Evolutionary conservation across 331 rosid species (phyloP).

Genomic region (Saraca asoca): DNA sequence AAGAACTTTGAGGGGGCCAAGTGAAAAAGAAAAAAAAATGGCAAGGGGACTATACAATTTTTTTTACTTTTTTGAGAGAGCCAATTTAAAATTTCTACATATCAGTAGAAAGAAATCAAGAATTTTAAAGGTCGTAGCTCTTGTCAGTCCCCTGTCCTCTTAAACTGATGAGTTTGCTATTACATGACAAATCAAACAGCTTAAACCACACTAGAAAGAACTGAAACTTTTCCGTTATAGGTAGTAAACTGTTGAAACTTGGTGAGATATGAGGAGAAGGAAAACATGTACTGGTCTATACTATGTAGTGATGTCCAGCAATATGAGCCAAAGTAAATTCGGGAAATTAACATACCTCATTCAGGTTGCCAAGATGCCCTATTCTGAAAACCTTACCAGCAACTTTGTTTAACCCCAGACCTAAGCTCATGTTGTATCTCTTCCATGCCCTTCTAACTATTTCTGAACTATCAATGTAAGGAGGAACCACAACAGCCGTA

Average conservation of each 20-base stretch:
- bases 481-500: conserved; percentile 91
- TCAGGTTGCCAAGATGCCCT: conserved; percentile 92
- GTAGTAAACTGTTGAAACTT: not conserved
- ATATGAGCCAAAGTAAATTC: not conserved
- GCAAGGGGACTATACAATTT: too few relatives aligned
- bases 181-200: not conserved
- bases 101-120: too few relatives aligned
- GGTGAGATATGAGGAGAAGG: not conserved
- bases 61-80: too few relatives aligned
- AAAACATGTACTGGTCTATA: not conserved
- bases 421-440: conserved; percentile 92
- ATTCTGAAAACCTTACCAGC: conserved; percentile 99
- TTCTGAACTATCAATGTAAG: conserved; percentile 83
- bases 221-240: not conserved
- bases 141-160: too few relatives aligned
- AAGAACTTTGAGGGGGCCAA: too few relatives aligned
- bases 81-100: too few relatives aligned
- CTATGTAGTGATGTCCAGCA: not conserved
- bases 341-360: conserved; percentile 63
- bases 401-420: conserved; percentile 91
- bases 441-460: conserved; percentile 90
- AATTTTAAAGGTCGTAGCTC: too few relatives aligned
- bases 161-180: not conserved
- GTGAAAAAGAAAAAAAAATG: too few relatives aligned
- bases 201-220: not conserved